These are phyloP conservation scores for Pythium aristosporum DNA, from an alignment of 352 stramenopile genomes.

Conservation along the genomic window DNA sequence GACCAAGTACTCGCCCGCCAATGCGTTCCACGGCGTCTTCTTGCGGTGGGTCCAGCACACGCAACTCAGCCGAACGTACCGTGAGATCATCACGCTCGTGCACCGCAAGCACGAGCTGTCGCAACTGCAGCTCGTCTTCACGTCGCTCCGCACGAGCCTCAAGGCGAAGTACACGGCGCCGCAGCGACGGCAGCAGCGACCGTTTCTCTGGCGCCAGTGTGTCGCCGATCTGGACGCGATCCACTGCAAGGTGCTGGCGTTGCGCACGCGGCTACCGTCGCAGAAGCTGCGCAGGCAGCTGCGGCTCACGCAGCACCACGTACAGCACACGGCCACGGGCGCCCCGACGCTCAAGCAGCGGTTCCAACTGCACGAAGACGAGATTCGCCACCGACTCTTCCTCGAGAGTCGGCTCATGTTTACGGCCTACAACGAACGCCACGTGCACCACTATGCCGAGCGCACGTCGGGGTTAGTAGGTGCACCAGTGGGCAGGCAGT, in stretches of 20 bases:
- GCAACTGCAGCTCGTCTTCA: constrained; percentile 29
- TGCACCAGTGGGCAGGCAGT: constrained; percentile 36
- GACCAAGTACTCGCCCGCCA: constrained; percentile 31
- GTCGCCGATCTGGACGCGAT: constrained; percentile 26
- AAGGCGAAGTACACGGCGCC: constrained; percentile 34
- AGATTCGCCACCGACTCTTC: constrained; percentile 51
- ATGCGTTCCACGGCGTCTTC: constrained; percentile 37
- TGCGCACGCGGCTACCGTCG: constrained; percentile 15
- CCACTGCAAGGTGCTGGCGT: constrained; percentile 31
- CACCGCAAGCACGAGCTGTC: constrained; percentile 25
- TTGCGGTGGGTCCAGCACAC: constrained; percentile 39
- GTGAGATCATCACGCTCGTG: constrained; percentile 10
- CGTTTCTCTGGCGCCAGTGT: constrained; percentile 28
- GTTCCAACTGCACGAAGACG: constrained; percentile 59
- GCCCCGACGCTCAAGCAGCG: constrained; percentile 74
- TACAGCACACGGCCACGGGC: constrained; percentile 41
- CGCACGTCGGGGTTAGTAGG: constrained; percentile 49
- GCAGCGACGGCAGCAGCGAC: background rate
- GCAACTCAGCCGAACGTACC: constrained; percentile 22
- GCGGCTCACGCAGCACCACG: constrained; percentile 19
- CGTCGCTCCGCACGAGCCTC: constrained; percentile 29
- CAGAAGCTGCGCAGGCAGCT: constrained; percentile 17
- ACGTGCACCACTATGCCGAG: constrained; percentile 67
- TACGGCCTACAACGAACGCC: constrained; percentile 62
- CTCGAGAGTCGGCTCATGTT: constrained; percentile 80